Conservation (phyloP, 2,329 filamentous ascomycete species). For the Colletotrichum graminicola region DNA sequence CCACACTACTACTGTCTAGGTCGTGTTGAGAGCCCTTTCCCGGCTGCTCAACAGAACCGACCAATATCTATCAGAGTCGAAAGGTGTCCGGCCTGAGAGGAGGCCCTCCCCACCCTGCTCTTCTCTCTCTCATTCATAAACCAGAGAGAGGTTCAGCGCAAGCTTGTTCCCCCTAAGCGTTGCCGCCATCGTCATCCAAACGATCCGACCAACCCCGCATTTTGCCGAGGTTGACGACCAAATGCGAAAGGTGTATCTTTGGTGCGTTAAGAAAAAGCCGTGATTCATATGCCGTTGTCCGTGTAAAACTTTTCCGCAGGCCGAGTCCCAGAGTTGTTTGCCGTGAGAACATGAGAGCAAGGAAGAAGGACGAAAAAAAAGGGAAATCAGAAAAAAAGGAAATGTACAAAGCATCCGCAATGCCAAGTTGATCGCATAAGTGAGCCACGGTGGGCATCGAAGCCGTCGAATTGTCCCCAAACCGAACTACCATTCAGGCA, state of each 20-base stretch:
- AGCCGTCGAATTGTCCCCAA: slow-evolving; percentile 30
- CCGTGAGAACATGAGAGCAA: slow-evolving; percentile 38
- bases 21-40: slow-evolving; percentile 25
- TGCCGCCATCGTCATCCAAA: slow-evolving; percentile 41
- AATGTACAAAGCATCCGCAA: slow-evolving; percentile 41
- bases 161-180: slow-evolving; percentile 31
- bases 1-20: slow-evolving; percentile 27
- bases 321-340: slow-evolving; percentile 41
- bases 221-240: slow-evolving; percentile 35
- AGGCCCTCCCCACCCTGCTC: slow-evolving; percentile 32
- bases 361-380: slow-evolving; percentile 33
- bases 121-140: slow-evolving; percentile 12
- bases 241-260: slow-evolving; percentile 42
- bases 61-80: slow-evolving; percentile 41
- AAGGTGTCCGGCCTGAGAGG: slow-evolving; percentile 27
- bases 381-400: slow-evolving; percentile 15
- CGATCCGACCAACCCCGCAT: slow-evolving; percentile 39
- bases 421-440: slow-evolving; percentile 40
- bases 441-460: slow-evolving; percentile 31
- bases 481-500: slow-evolving; percentile 29
- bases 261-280: slow-evolving; percentile 42
- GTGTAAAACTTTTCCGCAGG: slow-evolving; percentile 43
- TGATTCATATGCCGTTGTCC: slow-evolving; percentile 43
- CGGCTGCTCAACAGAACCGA: slow-evolving; percentile 16
- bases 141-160: slow-evolving; percentile 33